phyloP scores from a whole-genome alignment of 106 monocot genomes.

The Phalaenopsis aphrodite region DNA sequence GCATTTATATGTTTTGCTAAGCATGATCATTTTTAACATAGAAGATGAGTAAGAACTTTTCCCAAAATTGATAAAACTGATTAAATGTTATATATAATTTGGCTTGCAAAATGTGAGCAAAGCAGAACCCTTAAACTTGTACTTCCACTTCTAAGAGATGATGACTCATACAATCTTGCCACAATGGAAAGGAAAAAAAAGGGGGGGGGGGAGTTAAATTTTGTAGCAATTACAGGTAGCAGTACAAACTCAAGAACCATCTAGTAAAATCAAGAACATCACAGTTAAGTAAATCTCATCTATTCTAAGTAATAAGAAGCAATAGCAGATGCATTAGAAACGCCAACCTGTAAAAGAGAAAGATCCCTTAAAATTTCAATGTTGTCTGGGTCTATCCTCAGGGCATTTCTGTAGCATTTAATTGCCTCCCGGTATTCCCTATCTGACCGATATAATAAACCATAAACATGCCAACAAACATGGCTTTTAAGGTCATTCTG shows the following conservation, averaged over 20 bases:
- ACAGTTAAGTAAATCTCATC: not conserved
- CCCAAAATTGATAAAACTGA: not conserved
- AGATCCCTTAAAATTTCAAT: conserved; percentile 96
- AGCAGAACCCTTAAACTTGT: not conserved
- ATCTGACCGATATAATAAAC: conserved; percentile 94
- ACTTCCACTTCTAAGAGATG: not conserved
- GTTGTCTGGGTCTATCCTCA: conserved; percentile 92
- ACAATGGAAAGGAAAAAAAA: not conserved
- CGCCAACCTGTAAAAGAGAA: conserved; percentile 79
- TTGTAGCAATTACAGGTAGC: not conserved
- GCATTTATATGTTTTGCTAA: not conserved
- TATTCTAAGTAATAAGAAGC: not conserved
- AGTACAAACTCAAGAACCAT: not conserved
- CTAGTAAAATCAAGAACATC: not conserved
- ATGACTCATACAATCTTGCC: not conserved
- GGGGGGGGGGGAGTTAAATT: not conserved
- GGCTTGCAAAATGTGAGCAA: not conserved
- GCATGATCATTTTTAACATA: not conserved
- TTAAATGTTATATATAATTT: not conserved
- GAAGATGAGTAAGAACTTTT: not conserved
- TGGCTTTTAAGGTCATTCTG: conserved; percentile 99
- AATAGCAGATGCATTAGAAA: not conserved
- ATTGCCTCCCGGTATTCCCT: conserved; percentile 98
- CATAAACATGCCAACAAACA: conserved; percentile 99
- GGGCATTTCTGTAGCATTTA: conserved; percentile 96